These are phyloP conservation scores for Colletotrichum endophyticum DNA, from an alignment of 2,329 filamentous ascomycete genomes.

Conservation along the genomic window DNA sequence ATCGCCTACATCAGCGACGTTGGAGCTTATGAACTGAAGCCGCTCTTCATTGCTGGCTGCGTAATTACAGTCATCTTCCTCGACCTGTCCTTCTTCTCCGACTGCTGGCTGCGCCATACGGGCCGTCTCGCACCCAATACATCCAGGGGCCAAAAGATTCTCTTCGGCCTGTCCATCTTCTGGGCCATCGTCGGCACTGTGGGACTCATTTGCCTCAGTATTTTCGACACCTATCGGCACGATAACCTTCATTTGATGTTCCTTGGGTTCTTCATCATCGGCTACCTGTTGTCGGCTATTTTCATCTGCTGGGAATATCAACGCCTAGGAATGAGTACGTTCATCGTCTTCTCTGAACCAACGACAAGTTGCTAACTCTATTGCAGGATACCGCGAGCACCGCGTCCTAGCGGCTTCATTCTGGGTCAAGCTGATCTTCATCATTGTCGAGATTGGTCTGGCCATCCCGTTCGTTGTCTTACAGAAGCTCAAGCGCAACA, in stretches of 20 bases:
- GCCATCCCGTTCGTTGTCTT: conserved; percentile 73
- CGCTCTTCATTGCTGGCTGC: conserved; percentile 78
- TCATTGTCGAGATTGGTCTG: conserved; percentile 78
- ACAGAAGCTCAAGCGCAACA: conserved; percentile 50
- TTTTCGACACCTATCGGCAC: conserved; percentile 83
- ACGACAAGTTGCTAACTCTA: background rate
- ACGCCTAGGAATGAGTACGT: conserved; percentile 74
- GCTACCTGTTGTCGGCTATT: conserved; percentile 84
- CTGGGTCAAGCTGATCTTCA: conserved; percentile 85
- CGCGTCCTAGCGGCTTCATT: conserved; percentile 79
- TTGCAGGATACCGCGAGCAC: conserved; percentile 72
- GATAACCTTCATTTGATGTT: conserved; percentile 74
- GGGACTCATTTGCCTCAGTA: conserved; percentile 81
- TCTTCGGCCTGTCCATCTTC: conserved; percentile 66
- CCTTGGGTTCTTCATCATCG: conserved; percentile 81
- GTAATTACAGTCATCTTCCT: conserved; percentile 78
- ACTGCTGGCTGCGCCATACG: conserved; percentile 84
- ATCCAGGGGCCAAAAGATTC: conserved; percentile 64
- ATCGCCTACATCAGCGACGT: conserved; percentile 79
- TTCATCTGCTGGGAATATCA: conserved; percentile 93
- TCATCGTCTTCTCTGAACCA: background rate
- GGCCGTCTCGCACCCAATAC: conserved; percentile 80
- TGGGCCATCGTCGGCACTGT: conserved; percentile 77
- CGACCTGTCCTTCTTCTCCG: conserved; percentile 78
- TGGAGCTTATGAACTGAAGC: conserved; percentile 68